These are phyloP conservation scores for Inga oerstediana DNA, from an alignment of 306 rosid genomes.

Conservation along the genomic window DNA sequence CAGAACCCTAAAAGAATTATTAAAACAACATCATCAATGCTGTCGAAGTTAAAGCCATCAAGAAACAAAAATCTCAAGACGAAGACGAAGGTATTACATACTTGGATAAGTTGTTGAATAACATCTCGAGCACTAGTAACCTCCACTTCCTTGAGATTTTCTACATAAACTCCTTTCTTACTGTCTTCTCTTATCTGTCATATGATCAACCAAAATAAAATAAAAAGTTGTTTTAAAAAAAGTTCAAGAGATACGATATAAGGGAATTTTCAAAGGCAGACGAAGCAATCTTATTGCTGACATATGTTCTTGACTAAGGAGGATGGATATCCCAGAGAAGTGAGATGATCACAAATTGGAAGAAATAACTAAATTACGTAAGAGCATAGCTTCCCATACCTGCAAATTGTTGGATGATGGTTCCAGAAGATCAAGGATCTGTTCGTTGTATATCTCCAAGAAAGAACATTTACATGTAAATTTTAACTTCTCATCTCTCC, in stretches of 20 bases:
- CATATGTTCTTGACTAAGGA: neutral
- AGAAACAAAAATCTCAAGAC: neutral
- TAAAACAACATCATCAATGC: neutral
- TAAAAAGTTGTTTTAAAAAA: neutral
- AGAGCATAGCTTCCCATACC: constrained; percentile 47
- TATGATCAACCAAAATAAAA: constrained; percentile 17
- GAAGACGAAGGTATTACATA: constrained; percentile 36
- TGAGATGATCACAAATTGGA: neutral
- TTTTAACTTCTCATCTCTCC: constrained; percentile 86
- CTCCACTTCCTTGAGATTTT: constrained; percentile 89
- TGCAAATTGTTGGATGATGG: constrained; percentile 88
- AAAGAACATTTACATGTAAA: constrained; percentile 91
- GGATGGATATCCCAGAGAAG: constrained; percentile 18
- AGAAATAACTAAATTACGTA: constrained; percentile 8
- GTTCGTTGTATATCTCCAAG: constrained; percentile 96
- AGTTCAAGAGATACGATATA: neutral
- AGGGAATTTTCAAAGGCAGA: neutral
- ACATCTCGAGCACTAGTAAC: constrained; percentile 91
- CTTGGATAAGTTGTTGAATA: constrained; percentile 87
- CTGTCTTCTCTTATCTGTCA: constrained; percentile 89
- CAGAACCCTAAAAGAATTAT: constrained; percentile 66
- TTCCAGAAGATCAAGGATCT: constrained; percentile 93
- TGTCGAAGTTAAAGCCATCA: neutral
- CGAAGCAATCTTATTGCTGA: neutral
- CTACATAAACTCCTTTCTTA: constrained; percentile 96